These are phyloP conservation scores for Pseudoneurospora amorphoporcata DNA, from an alignment of 495 filamentous ascomycete species.

Conservation along the genomic window DNA sequence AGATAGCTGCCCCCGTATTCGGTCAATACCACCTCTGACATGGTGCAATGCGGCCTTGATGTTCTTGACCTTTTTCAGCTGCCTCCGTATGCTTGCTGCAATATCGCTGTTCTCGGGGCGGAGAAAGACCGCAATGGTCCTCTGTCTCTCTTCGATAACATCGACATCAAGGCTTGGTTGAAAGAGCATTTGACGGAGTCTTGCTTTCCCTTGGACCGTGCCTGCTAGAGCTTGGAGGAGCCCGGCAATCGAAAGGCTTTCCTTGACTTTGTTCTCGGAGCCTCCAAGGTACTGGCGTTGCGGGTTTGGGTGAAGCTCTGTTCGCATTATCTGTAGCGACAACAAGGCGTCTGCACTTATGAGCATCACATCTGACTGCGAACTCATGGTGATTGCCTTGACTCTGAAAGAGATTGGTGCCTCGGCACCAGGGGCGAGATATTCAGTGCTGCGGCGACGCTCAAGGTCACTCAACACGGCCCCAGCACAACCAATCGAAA, in stretches of 20 bases:
- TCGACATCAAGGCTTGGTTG: constrained; percentile 60
- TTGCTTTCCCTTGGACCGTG: constrained; percentile 70
- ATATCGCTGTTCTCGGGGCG: constrained; percentile 54
- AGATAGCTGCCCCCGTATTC: constrained; percentile 43
- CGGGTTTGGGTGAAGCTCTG: constrained; percentile 75
- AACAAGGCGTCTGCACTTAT: constrained; percentile 69
- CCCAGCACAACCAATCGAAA: constrained; percentile 64
- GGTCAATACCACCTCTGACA: constrained; percentile 65
- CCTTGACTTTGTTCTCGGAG: constrained; percentile 63
- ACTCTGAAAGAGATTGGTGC: constrained; percentile 46
- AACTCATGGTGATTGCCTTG: constrained; percentile 64
- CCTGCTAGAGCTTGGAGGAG: constrained; percentile 67
- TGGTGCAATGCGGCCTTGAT: constrained; percentile 60
- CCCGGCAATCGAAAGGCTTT: constrained; percentile 82
- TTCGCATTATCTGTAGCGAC: constrained; percentile 77
- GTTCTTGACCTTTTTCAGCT: constrained; percentile 67
- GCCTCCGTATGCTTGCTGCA: constrained; percentile 48
- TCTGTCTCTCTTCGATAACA: constrained; percentile 65
- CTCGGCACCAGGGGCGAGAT: constrained; percentile 44
- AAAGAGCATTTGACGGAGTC: constrained; percentile 74
- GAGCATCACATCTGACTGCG: constrained; percentile 69
- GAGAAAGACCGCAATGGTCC: constrained; percentile 57
- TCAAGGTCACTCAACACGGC: constrained; percentile 74
- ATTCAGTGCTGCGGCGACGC: constrained; percentile 52
- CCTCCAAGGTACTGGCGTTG: constrained; percentile 68